A percentile compares a stretch with the other conserved stretches of the same genome.
phyloP scores from a whole-genome alignment of 768 basidiomycete genomes.

The Boletus subparvulus region DNA sequence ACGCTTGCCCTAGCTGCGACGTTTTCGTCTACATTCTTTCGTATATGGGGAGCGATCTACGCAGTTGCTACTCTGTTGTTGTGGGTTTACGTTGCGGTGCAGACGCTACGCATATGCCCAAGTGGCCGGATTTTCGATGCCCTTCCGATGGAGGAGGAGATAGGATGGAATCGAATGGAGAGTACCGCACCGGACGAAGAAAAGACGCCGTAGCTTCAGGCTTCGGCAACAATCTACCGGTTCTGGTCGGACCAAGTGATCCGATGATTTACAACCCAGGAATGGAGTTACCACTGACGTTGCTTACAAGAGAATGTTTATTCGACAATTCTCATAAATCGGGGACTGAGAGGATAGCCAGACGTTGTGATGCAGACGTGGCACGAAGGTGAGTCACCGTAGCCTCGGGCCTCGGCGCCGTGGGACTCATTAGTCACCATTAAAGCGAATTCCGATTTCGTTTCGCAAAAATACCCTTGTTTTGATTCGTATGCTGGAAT shows the following conservation, averaged over 20 bases:
- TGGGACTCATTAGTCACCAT: not conserved
- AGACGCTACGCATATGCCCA: conserved; percentile 39
- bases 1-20: conserved; percentile 51
- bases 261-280: not conserved
- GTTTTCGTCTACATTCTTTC: conserved; percentile 55
- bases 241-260: not conserved
- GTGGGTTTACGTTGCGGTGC: conserved; percentile 49
- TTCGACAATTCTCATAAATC: no score
- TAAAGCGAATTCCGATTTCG: conserved; percentile 1
- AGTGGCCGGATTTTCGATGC: conserved; percentile 44
- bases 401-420: no score
- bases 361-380: not conserved
- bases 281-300: no score
- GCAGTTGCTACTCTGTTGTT: conserved; percentile 48
- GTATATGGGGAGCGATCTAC: conserved; percentile 57
- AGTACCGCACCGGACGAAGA: not conserved
- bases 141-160: conserved; percentile 38
- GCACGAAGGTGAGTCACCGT: not conserved
- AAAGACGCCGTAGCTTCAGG: not conserved
- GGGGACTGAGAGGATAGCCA: no score
- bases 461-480: not conserved
- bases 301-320: no score
- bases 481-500: not conserved
- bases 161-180: conserved; percentile 13
- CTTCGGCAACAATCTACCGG: not conserved